Evolutionary conservation across 2,329 filamentous ascomycete species (phyloP).

Genomic region (Botryotinia globosa): DNA sequence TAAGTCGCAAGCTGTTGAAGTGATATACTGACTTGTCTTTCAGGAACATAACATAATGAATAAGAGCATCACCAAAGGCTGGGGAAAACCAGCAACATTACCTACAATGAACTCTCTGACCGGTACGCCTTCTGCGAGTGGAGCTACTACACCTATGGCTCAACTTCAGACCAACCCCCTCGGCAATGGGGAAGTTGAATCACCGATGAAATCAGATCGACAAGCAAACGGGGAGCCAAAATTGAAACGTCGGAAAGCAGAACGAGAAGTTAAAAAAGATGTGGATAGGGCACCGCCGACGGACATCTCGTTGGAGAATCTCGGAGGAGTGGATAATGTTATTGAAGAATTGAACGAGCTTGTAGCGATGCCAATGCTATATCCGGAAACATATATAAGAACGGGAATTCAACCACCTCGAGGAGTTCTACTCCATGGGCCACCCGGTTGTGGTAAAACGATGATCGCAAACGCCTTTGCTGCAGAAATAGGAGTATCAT

Average conservation of each 20-base stretch:
- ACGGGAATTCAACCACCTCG: conserved; percentile 68
- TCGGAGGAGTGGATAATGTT: conserved; percentile 74
- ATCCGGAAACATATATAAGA: conserved; percentile 61
- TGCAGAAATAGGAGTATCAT: conserved; percentile 70
- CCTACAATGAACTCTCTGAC: conserved; percentile 28
- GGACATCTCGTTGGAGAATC: conserved; percentile 65
- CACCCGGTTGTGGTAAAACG: conserved; percentile 83
- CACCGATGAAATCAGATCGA: conserved; percentile 45
- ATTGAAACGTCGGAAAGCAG: conserved; percentile 61
- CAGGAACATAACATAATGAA: conserved; percentile 63
- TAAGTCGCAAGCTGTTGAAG: not conserved
- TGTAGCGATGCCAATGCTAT: conserved; percentile 69
- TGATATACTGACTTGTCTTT: conserved; percentile 1
- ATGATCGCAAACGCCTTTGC: conserved; percentile 79
- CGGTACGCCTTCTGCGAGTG: conserved; percentile 27
- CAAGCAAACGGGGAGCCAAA: conserved; percentile 64
- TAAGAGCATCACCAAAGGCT: conserved; percentile 59
- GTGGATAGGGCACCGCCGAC: conserved; percentile 63
- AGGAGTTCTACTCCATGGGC: conserved; percentile 76
- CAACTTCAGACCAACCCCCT: conserved; percentile 31
- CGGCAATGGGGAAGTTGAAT: conserved; percentile 25
- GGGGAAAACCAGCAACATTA: conserved; percentile 45
- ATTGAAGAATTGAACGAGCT: conserved; percentile 67
- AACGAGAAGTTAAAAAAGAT: conserved; percentile 47
- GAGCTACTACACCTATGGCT: conserved; percentile 26